Evolutionary conservation across 2,329 filamentous ascomycete genomes (phyloP).

Genomic region (Colletotrichum shisoi): DNA sequence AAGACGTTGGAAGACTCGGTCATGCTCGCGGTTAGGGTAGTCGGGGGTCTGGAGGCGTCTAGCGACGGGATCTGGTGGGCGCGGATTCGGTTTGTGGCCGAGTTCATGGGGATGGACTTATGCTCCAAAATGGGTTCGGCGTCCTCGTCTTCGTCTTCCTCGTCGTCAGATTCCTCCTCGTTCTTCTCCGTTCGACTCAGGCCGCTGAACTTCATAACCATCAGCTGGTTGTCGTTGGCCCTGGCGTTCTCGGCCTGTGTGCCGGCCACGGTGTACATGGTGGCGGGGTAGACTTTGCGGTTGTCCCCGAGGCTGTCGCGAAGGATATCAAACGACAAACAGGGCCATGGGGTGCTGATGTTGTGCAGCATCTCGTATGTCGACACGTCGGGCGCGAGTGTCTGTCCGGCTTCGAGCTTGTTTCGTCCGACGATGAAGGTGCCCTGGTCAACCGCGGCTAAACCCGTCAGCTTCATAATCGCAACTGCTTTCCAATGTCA

Average conservation of each 20-base stretch:
- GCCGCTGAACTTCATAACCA: conserved; percentile 96
- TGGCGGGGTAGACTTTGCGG: conserved; percentile 91
- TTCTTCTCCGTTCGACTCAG: conserved; percentile 84
- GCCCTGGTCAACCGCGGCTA: conserved; percentile 82
- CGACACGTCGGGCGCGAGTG: conserved; percentile 87
- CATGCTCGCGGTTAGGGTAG: conserved; percentile 89
- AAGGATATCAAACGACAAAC: conserved; percentile 92
- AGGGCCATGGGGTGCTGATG: conserved; percentile 94
- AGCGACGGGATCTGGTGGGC: conserved; percentile 78
- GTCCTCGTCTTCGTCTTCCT: conserved; percentile 77
- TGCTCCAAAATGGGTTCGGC: conserved; percentile 92
- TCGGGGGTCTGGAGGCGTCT: conserved; percentile 75
- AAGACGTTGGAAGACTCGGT: conserved; percentile 87
- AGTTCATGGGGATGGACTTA: conserved; percentile 82
- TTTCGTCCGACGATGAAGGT: conserved; percentile 96
- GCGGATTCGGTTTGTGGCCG: conserved; percentile 93
- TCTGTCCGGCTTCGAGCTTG: conserved; percentile 89
- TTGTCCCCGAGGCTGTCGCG: conserved; percentile 86
- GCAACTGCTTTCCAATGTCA: neutral
- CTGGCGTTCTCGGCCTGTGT: conserved; percentile 84
- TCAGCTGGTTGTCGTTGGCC: conserved; percentile 86
- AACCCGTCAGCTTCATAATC: conserved; percentile 15
- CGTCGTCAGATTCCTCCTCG: conserved; percentile 70
- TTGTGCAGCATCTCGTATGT: conserved; percentile 98
- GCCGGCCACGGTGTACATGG: conserved; percentile 91